Conservation (phyloP, 768 basidiomycete genomes). For the Rhodotorula graminis region DNA sequence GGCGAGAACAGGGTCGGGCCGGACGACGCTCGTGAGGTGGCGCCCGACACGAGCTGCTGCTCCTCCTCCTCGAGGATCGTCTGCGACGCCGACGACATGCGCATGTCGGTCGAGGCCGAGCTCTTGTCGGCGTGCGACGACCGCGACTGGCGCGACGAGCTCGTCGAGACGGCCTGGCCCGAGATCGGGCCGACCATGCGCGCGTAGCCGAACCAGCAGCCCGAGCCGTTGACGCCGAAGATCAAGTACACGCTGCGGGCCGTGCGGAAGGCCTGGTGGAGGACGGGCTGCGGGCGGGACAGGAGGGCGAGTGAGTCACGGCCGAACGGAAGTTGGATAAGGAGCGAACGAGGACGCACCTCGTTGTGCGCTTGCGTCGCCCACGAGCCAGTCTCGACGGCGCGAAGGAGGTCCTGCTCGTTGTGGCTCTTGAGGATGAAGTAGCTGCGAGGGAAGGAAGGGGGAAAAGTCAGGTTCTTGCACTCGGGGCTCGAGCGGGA, state of each 20-base stretch:
- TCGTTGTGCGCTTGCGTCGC: constrained; percentile 63
- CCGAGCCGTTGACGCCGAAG: constrained; percentile 87
- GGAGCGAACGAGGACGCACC: not conserved
- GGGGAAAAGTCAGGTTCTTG: constrained; percentile 1
- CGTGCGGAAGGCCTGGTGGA: constrained; percentile 91
- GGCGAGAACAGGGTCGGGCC: constrained; percentile 38
- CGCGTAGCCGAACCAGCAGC: constrained; percentile 91
- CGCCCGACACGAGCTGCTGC: constrained; percentile 7
- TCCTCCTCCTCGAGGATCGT: constrained; percentile 38
- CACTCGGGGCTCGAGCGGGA: not conserved
- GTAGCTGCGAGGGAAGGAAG: not conserved
- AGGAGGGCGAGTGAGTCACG: constrained; percentile 56
- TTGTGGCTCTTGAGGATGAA: constrained; percentile 35
- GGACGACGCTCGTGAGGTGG: not conserved
- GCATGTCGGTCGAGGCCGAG: not conserved
- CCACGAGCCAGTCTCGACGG: constrained; percentile 71
- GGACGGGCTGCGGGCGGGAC: constrained; percentile 55
- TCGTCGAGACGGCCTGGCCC: constrained; percentile 1
- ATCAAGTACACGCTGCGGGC: constrained; percentile 76
- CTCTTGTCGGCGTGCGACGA: not conserved
- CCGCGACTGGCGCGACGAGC: constrained; percentile 13
- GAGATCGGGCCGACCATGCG: constrained; percentile 60
- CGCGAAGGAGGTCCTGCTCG: constrained; percentile 41
- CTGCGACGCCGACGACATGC: not conserved
- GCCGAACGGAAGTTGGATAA: not conserved